Base-by-base conservation (phyloP, 2,329 filamentous ascomycete species). In the Dendrostoma leiphaemia region DNA sequence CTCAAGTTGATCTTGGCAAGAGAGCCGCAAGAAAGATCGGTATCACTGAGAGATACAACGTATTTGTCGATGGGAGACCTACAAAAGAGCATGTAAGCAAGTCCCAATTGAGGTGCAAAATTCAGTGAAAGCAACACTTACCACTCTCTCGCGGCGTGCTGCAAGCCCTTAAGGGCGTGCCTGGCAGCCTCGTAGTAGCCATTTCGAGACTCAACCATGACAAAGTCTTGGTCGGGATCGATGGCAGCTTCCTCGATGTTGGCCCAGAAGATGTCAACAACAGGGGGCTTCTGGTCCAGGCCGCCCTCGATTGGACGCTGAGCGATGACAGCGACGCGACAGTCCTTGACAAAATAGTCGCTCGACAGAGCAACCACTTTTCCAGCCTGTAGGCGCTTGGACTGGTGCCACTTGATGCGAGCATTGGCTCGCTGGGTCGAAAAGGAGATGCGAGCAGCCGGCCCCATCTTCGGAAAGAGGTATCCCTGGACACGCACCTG, bases 121-220 rank as follows among this genome's bases (percentile, higher is more conserved):
- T n/a, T n/a, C n/a, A n/a, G n/a, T n/a, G 13, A n/a, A 31, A 8
- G 15, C 9, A 15, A 9, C 12, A 24, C 38, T 12, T 12, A 41
- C 46, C 31, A 37, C 70, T 77, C 70, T 81, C 49, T 51, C 3
- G 71, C 70, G 67, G 70, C 84, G 76, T 72, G 72, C 53, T 96
- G 90, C 2, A 96, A 70, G 0, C 88, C 86, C 13, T 82, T 73
- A 65, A 97, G 76, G 0, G 85, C 86, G 65, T 96, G 84, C 0
- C 89, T 80, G 34, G 83, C 78, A 0, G 89, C 83, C 67, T 97
- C 92, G 59, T 84, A 96, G 65, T 91, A 96, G 1, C 88, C 86
- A 0, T 70, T 69, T 3, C 85, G 80, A 1, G 88, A 80, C 64
- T 96, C 90, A 0, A 96, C 72, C 89, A 96, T 96, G 10, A 92